These are phyloP conservation scores for Calonectria pauciramosa DNA, from an alignment of 2,329 filamentous ascomycete species.

Conservation along the genomic window DNA sequence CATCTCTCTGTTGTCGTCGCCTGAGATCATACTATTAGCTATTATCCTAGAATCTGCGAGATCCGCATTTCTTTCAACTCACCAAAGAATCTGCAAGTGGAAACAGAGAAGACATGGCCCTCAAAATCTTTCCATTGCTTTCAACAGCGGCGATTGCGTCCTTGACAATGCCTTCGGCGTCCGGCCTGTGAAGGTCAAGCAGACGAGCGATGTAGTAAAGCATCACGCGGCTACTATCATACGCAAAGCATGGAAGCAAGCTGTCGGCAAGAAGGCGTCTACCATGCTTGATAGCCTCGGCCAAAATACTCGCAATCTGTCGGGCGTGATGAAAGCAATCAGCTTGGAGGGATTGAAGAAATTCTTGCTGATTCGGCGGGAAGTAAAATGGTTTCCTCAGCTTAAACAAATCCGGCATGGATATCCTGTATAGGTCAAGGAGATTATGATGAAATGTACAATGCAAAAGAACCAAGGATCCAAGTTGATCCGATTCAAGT, in stretches of 20 bases:
- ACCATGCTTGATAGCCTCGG: conserved; percentile 57
- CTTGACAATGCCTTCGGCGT: conserved; percentile 52
- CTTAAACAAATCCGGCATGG: conserved; percentile 60
- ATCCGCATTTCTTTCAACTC: conserved; percentile 26
- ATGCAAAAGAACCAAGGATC: conserved; percentile 59
- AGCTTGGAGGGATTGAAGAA: conserved; percentile 53
- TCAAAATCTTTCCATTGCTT: conserved; percentile 54
- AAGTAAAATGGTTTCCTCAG: conserved; percentile 57
- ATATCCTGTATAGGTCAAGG: conserved; percentile 61
- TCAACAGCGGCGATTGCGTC: conserved; percentile 57
- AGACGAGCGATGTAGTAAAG: conserved; percentile 62
- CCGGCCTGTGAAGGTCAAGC: conserved; percentile 52
- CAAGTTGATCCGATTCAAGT: conserved; percentile 61
- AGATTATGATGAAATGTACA: conserved; percentile 63
- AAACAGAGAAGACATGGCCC: conserved; percentile 54
- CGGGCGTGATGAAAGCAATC: conserved; percentile 56
- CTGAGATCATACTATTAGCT: conserved; percentile 36
- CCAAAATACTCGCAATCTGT: conserved; percentile 54
- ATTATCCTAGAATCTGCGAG: background rate
- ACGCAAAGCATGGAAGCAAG: conserved; percentile 60
- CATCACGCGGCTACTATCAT: conserved; percentile 63
- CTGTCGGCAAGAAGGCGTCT: conserved; percentile 58
- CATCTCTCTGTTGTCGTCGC: conserved; percentile 56
- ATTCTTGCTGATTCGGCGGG: conserved; percentile 54
- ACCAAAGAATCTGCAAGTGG: conserved; percentile 57